Evolutionary conservation across 192 early-diverging fungal species (phyloP).

Genomic region (Entrophospora sp.): DNA sequence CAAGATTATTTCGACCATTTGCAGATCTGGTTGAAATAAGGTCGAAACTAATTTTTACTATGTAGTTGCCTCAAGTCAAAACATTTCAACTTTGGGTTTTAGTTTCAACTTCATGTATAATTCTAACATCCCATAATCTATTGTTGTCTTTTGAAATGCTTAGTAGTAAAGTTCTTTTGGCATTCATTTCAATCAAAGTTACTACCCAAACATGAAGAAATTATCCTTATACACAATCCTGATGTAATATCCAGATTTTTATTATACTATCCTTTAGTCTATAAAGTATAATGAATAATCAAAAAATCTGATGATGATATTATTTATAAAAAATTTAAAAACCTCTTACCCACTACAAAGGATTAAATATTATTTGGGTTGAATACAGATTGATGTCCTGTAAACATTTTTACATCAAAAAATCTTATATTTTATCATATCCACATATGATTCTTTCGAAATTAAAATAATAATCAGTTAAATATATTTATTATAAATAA

Average conservation of each 20-base stretch:
- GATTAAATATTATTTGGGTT: conserved; percentile 77
- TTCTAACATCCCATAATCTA: conserved; percentile 90
- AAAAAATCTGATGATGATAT: conserved; percentile 5
- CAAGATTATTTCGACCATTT: too few relatives aligned
- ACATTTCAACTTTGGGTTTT: too few relatives aligned
- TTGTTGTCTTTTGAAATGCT: conserved; percentile 96
- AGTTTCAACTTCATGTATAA: too few relatives aligned
- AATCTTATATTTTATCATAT: conserved; percentile 90
- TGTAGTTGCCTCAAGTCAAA: too few relatives aligned
- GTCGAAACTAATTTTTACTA: too few relatives aligned
- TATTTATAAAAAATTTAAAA: too few relatives aligned
- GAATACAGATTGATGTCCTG: conserved; percentile 84
- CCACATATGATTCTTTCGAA: conserved; percentile 71
- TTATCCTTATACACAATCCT: conserved; percentile 87
- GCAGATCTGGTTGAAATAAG: too few relatives aligned
- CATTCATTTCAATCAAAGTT: conserved; percentile 83
- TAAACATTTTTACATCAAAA: conserved; percentile 85
- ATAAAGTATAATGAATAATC: not conserved
- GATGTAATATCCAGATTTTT: conserved; percentile 96
- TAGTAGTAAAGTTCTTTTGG: conserved; percentile 75
- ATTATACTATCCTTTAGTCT: conserved; percentile 91
- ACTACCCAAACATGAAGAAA: conserved; percentile 90
- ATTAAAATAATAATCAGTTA: not conserved
- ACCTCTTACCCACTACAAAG: conserved; percentile 62
- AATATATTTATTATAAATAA: not conserved